Conservation (phyloP, 345 rosid species). For the Schrenkiella parvula region DNA sequence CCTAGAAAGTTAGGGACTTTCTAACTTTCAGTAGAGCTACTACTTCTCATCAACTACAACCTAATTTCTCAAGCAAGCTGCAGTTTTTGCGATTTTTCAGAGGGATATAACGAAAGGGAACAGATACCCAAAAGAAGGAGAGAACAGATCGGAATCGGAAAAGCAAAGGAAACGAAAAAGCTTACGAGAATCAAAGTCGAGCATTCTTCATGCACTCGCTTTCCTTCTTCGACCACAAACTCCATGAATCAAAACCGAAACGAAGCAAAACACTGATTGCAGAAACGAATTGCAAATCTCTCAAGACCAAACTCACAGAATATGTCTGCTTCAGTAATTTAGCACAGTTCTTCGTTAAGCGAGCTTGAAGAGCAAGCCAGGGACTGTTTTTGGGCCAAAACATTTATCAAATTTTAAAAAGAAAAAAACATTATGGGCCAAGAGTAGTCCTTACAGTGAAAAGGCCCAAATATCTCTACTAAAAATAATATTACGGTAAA, state of each 20-base stretch:
- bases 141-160: constrained; percentile 14
- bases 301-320: neutral
- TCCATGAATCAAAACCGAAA: constrained; percentile 42
- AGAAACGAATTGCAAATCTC: constrained; percentile 14
- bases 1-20: neutral
- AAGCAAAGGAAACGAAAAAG: neutral
- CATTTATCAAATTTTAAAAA: neutral
- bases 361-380: constrained; percentile 34
- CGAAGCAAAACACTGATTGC: neutral
- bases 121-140: neutral
- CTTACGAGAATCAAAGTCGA: constrained; percentile 64
- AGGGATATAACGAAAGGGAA: neutral
- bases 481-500: neutral
- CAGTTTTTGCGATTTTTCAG: neutral
- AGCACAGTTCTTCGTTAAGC: neutral
- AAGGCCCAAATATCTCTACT: constrained; percentile 3
- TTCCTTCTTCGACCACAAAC: constrained; percentile 58
- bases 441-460: neutral
- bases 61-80: constrained; percentile 1
- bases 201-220: constrained; percentile 46
- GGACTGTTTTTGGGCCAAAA: constrained; percentile 13
- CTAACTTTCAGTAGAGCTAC: constrained; percentile 2
- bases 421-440: neutral
- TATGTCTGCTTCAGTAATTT: neutral
- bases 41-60: neutral